Evolutionary conservation across 2,329 filamentous ascomycete genomes (phyloP), one percentile per base, ranked within the genome.

Genomic region (Apiospora aurea): DNA sequence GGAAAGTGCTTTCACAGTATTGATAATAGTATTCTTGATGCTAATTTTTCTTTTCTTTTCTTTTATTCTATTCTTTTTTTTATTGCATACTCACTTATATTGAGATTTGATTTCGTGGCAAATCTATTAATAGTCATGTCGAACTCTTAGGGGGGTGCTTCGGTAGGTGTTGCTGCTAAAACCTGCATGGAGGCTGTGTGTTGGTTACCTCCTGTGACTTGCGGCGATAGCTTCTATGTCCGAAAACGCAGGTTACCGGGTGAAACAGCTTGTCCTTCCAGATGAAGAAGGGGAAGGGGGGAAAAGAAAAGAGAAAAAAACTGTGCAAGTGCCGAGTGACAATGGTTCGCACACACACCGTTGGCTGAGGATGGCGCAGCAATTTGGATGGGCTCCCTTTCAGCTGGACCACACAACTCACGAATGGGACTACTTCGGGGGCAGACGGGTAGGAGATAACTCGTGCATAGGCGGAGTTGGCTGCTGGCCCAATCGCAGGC

Each of bases 361-460:
- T 64, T 64, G 57, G 57, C 57, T 64, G 11, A 64, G 57, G 34
- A 64, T n/a, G 57, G 57, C 57, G 57, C 57, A 64, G 57, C 57
- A 64, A 64, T 64, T 41, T 38, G 18, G 29, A 61, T 38, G 57
- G 57, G 21, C 13, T 64, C 57, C 5, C 29, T 64, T 64, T 64
- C 57, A 64, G 57, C 57, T 64, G 57, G 57, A n/a, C 29, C 13
- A 18, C 29, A n/a, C 29, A n/a, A 18, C 29, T 7, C 29, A 38
- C 29, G 18, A n/a, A 24, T 61, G 29, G 53, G 53, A 38, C 29
- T 41, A 38, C 53, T n/a, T 61, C 53, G 53, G 53, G 29, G 18
- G 16, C 53, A 38, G 53, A 61, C 57, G 34, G 57, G 57, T 64
- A 41, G 57, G 57, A 64, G 57, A 64, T 41, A 24, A 64, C 34